phyloP scores from a whole-genome alignment of 192 early-diverging fungal genomes.

The Gamsiella multidivaricata region DNA sequence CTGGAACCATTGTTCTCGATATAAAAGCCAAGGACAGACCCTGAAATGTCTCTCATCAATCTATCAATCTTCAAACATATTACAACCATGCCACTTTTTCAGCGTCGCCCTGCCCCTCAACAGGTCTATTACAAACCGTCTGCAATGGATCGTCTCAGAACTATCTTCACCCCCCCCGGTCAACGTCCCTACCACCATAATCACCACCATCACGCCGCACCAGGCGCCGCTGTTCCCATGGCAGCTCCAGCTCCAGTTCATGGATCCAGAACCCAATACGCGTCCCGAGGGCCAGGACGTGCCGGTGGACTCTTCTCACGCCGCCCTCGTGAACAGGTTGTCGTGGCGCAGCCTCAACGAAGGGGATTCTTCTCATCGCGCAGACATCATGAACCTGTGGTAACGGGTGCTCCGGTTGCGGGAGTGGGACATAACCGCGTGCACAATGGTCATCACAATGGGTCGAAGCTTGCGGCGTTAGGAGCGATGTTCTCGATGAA shows the following conservation, averaged over 20 bases:
- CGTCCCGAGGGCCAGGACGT: neutral
- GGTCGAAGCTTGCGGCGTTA: neutral
- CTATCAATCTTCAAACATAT: neutral
- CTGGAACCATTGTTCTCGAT: no score
- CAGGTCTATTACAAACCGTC: conserved; percentile 1
- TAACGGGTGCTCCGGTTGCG: neutral
- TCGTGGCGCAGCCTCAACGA: neutral
- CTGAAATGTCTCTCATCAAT: neutral
- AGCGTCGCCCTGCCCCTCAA: neutral
- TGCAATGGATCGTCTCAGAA: conserved; percentile 14
- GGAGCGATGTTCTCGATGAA: neutral
- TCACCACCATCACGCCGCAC: neutral
- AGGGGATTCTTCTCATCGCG: neutral
- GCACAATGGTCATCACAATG: neutral
- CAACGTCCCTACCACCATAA: neutral
- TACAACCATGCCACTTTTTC: conserved; percentile 26
- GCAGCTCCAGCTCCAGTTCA: neutral
- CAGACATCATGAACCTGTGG: neutral
- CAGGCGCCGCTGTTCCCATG: neutral
- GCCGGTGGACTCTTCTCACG: neutral
- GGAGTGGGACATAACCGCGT: neutral
- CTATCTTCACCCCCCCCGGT: conserved; percentile 1
- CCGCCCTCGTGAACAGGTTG: neutral
- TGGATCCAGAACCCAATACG: neutral
- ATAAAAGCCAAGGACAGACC: neutral